Conservation (phyloP, 2,329 filamentous ascomycete species). For the Sclerotinia glacialis region DNA sequence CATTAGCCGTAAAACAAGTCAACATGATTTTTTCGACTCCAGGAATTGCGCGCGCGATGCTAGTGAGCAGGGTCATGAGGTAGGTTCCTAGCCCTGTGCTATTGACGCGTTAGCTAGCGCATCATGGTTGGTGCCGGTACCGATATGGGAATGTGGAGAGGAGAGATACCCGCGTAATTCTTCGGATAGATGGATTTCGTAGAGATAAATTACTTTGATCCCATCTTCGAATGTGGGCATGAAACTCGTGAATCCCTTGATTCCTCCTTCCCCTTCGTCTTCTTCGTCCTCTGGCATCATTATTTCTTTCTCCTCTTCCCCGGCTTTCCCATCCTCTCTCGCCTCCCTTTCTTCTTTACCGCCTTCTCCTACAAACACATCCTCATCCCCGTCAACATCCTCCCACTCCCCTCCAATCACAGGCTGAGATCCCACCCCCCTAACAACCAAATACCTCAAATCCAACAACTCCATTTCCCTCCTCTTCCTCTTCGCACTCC, state of each 20-base stretch:
- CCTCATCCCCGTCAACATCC: constrained; percentile 58
- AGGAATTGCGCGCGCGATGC: constrained; percentile 52
- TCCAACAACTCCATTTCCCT: constrained; percentile 66
- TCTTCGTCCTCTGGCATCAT: background rate
- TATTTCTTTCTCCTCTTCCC: background rate
- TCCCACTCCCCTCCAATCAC: constrained; percentile 61
- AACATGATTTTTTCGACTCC: constrained; percentile 67
- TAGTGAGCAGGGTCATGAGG: constrained; percentile 56
- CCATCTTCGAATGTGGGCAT: constrained; percentile 70
- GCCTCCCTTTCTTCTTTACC: no score
- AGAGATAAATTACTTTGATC: constrained; percentile 69
- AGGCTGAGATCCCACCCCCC: constrained; percentile 41
- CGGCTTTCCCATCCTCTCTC: background rate
- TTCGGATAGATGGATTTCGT: constrained; percentile 68
- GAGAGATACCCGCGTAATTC: constrained; percentile 52
- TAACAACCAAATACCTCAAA: constrained; percentile 66
- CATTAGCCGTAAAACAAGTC: constrained; percentile 66
- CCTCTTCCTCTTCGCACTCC: constrained; percentile 60
- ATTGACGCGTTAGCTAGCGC: constrained; percentile 12
- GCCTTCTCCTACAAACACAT: constrained; percentile 10
- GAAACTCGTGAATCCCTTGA: constrained; percentile 61
- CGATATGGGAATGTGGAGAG: background rate
- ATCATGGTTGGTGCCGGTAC: no score
- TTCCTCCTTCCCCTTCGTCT: constrained; percentile 28
- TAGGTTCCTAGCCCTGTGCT: constrained; percentile 62